phyloP scores from a whole-genome alignment of 2,329 filamentous ascomycete species.

The Fusarium brachygibbosum region DNA sequence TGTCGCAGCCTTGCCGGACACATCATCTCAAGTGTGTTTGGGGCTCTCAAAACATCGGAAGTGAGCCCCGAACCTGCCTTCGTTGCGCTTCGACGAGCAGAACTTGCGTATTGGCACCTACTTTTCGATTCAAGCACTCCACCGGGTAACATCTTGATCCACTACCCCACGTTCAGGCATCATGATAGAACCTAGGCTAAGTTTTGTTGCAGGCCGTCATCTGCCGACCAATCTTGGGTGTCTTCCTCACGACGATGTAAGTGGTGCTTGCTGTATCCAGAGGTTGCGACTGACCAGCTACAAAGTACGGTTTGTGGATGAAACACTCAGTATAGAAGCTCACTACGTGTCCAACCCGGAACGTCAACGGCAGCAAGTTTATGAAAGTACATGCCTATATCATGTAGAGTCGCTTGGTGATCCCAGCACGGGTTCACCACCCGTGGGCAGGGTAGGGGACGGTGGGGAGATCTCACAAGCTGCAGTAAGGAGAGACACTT shows the following conservation, averaged over 20 bases:
- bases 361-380: too few species aligned
- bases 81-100: conserved; percentile 14
- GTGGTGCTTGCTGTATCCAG: neutral
- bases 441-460: too few species aligned
- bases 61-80: neutral
- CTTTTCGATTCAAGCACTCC: conserved; percentile 18
- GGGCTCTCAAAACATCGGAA: neutral
- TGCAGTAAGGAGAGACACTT: neutral
- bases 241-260: conserved; percentile 30
- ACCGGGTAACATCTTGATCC: too few species aligned
- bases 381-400: too few species aligned
- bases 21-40: conserved; percentile 26
- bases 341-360: conserved; percentile 20
- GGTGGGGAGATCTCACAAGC: too few species aligned
- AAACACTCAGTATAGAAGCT: conserved; percentile 34
- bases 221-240: conserved; percentile 27
- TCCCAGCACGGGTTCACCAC: too few species aligned
- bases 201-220: neutral
- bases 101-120: conserved; percentile 6
- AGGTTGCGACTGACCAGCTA: neutral
- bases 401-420: too few species aligned
- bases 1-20: conserved; percentile 1
- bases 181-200: neutral
- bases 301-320: conserved; percentile 37
- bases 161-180: too few species aligned